Evolutionary conservation across 441 rosid species (phyloP), one percentile per base, ranked within the genome.

Genomic region (Adansonia madagascariensis): DNA sequence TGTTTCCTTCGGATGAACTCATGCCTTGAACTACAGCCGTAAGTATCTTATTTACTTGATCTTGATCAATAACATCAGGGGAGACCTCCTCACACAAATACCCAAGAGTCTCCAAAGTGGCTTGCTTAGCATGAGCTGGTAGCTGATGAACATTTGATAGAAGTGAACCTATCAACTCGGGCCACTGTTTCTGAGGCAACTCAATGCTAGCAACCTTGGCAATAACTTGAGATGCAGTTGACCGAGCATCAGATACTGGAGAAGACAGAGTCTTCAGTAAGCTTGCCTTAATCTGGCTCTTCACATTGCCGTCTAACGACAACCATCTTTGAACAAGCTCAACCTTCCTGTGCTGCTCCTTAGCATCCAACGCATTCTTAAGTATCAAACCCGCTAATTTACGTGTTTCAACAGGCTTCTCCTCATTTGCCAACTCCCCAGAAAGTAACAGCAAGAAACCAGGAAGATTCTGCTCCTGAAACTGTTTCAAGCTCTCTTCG

Each of bases 11-110:
- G 8, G 92, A 81, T 44, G 86, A 78, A 75, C 86, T 90, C 96
- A 91, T 90, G 61, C 96, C 94, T 80, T 91, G 96, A 75, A 91
- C 94, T 69, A 91, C 96, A 46, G 94, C 94, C 0, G 94, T 89
- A 76, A 91, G 94, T 79, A 91, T 88, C 82, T 85, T 89, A 82
- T 91, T 91, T 84, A 91, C 94, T 68, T 88, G 87, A 75, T 85
- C 90, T 80, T 90, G 93, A 14, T 90, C 93, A n/a, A 90, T 88
- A n/a, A 80, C 89, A 43, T 91, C 91, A 44, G 92, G 90, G 24
- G 92, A 88, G 55, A 89, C 91, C 86, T 91, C 94, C 78, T 91
- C 94, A 75, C 94, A 91, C 3, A 91, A 79, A 78, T 88, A 91
- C 49, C 94, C 94, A 82, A 91, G 92, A 74, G 94, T 88, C 83